Evolutionary conservation across 1,284 basidiomycete genomes (phyloP), one percentile per base, ranked within the genome.

Genomic region (Rhodotorula sp.): DNA sequence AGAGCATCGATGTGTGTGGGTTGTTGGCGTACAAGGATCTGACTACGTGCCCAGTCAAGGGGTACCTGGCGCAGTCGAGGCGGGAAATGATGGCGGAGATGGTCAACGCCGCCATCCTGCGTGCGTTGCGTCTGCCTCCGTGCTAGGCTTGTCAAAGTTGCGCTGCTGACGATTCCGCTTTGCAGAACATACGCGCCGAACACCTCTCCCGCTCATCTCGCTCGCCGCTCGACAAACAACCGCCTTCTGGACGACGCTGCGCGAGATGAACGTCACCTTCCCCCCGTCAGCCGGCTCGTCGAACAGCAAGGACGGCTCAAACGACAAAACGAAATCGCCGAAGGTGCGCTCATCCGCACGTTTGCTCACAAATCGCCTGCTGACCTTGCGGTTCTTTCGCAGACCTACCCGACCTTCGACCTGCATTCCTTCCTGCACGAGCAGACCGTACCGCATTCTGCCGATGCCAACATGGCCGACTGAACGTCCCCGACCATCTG

Each of bases 81-180:
- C 84, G 92, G 63, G 88, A 90, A 74, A 86, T 86, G 10, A 84
- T 94, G 9, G 92, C 92, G 1, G 89, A 91, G 68, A 90, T 93
- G 80, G 88, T 95, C 63, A 90, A 94, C 74, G 85, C 86, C 59
- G 92, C 92, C 17, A 90, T 94, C 61, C 80, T 94, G 7, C 82
- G 90, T 90, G 75, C 78, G 90, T 82, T 2, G 20, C 32, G 20
- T 66, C 51, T 22, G 20, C 7, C 7, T n/a, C 24, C 39, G 3
- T 49, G 2, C 4, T 8, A 44, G 2, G 22, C 19, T n/a, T 44
- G 2, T 17, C 8, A 24, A 2, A 7, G 46, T 6, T 22, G n/a
- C n/a, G n/a, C 19, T n/a, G 15, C 52, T 59, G 11, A 62, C n/a
- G 4, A 1, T 30, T 29, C 27, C 5, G 8, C 2, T 15, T 17